Percentiles rank a stretch among this genome's conserved stretches.
Conservation (phyloP, 768 basidiomycete genomes). For the Boletus insuetus region DNA sequence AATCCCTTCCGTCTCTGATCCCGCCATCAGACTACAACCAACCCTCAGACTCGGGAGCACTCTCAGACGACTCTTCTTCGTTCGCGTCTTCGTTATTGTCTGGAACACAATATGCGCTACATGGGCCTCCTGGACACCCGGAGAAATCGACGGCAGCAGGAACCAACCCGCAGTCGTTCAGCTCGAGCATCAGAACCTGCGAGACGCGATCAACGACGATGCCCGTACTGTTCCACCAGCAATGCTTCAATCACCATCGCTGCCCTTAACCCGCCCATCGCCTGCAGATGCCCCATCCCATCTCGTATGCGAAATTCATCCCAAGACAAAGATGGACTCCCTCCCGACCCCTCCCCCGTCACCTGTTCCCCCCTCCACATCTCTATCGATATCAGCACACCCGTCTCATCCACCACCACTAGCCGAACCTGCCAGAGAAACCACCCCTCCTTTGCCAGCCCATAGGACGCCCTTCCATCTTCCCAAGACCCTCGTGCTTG, state of each 20-base stretch:
- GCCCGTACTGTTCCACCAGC: slow-evolving; percentile 19
- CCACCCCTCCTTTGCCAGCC: slow-evolving; percentile 46
- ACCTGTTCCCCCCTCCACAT: slow-evolving; percentile 9
- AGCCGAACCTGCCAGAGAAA: slow-evolving; percentile 36
- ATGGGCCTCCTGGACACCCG: slow-evolving; percentile 46
- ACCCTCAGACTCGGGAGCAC: slow-evolving; percentile 39
- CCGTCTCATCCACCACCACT: slow-evolving; percentile 16
- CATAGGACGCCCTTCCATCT: slow-evolving; percentile 73
- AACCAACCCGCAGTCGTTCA: slow-evolving; percentile 7
- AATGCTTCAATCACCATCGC: slow-evolving; percentile 16
- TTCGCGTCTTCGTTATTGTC: slow-evolving; percentile 63
- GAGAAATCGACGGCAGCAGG: slow-evolving; percentile 20
- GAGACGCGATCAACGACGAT: slow-evolving; percentile 11
- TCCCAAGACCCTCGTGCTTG: slow-evolving; percentile 94
- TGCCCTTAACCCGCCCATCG: slow-evolving; percentile 25
- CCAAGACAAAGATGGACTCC: slow-evolving; percentile 11
- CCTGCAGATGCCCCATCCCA: slow-evolving; percentile 15
- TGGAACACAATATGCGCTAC: slow-evolving; percentile 69
- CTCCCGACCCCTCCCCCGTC: slow-evolving; percentile 29
- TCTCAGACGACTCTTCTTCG: slow-evolving; percentile 62
- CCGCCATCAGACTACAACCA: slow-evolving; percentile 36
- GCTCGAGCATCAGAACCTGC: slow-evolving; percentile 4
- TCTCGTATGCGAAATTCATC: slow-evolving; percentile 6
- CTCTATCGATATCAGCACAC: slow-evolving; percentile 10
- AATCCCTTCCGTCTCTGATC: slow-evolving; percentile 35